A percentile compares a stretch with the other conserved stretches of the same genome.
Conservation (phyloP, 2,329 filamentous ascomycete genomes). For the Microcyclosporella mali region DNA sequence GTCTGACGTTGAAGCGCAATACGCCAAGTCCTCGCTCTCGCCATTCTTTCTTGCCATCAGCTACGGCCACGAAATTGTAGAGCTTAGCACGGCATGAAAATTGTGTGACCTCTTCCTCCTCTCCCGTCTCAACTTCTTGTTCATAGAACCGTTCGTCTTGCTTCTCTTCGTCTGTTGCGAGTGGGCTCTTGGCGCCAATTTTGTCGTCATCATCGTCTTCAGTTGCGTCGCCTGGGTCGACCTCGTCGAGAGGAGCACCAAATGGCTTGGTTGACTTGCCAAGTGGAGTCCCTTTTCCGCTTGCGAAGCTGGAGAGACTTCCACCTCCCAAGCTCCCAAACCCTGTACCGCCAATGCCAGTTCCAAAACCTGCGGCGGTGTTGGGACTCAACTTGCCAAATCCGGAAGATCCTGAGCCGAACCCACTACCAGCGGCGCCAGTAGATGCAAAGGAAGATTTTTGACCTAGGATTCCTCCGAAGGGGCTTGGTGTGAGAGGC, state of each 20-base stretch:
- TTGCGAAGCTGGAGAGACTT: conserved; percentile 62
- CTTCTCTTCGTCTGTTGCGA: conserved; percentile 54
- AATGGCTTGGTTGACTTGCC: conserved; percentile 61
- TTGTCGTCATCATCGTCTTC: conserved; percentile 42
- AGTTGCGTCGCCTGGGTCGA: conserved; percentile 46
- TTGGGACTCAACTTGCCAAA: conserved; percentile 27
- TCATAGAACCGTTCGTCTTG: conserved; percentile 51
- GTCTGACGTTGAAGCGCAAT: conserved; percentile 72
- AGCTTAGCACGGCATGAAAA: conserved; percentile 76
- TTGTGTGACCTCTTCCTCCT: conserved; percentile 71
- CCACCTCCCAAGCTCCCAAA: conserved; percentile 39
- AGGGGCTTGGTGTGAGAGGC: conserved; percentile 18
- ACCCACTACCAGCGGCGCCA: conserved; percentile 19
- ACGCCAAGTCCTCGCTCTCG: conserved; percentile 82
- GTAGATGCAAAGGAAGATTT: conserved; percentile 27
- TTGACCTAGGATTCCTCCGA: conserved; percentile 35
- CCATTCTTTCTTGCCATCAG: conserved; percentile 58
- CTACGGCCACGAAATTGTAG: conserved; percentile 66
- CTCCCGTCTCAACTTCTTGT: conserved; percentile 78
- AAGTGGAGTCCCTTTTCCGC: conserved; percentile 42
- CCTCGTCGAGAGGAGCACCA: conserved; percentile 60
- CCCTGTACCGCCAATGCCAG: conserved; percentile 19
- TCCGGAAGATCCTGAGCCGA: conserved; percentile 28
- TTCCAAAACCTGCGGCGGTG: conserved; percentile 20
- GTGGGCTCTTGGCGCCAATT: conserved; percentile 37